Evolutionary conservation across 257 asterid genomes (phyloP).

Genomic region (Nicotiana obtusifolia): DNA sequence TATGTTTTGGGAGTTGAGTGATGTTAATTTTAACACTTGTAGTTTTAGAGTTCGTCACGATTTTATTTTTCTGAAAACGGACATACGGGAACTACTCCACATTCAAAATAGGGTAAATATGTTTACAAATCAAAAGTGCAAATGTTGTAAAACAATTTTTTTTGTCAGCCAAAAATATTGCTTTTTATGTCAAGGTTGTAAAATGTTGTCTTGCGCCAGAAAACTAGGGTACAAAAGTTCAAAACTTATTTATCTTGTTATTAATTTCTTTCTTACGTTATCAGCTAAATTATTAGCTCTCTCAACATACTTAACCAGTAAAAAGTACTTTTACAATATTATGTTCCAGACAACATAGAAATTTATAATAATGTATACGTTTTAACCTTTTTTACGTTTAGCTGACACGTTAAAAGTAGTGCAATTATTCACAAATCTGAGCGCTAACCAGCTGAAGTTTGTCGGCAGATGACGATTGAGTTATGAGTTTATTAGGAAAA

Average conservation of each 20-base stretch:
- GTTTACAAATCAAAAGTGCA: no score
- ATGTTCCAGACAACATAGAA: no score
- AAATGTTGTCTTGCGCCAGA: background rate
- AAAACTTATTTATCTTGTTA: background rate
- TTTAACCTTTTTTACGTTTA: background rate
- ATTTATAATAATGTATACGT: no score
- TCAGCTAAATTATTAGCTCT: background rate
- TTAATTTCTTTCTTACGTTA: background rate
- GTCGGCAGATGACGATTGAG: background rate
- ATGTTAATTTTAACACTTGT: background rate
- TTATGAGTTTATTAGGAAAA: background rate
- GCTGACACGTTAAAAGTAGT: background rate
- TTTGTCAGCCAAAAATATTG: background rate
- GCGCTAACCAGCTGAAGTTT: background rate
- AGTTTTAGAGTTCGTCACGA: background rate
- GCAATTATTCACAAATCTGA: background rate
- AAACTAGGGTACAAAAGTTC: background rate
- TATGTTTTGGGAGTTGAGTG: background rate
- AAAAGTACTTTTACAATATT: background rate
- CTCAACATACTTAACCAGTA: background rate
- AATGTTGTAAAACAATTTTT: background rate
- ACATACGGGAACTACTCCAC: background rate
- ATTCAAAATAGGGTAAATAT: background rate
- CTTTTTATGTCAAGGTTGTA: background rate
- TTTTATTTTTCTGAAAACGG: background rate